A percentile compares a stretch with the other conserved stretches of the same genome.
Conservation (phyloP, 139 green algal species). For the Chlamydomonas applanata region DNA sequence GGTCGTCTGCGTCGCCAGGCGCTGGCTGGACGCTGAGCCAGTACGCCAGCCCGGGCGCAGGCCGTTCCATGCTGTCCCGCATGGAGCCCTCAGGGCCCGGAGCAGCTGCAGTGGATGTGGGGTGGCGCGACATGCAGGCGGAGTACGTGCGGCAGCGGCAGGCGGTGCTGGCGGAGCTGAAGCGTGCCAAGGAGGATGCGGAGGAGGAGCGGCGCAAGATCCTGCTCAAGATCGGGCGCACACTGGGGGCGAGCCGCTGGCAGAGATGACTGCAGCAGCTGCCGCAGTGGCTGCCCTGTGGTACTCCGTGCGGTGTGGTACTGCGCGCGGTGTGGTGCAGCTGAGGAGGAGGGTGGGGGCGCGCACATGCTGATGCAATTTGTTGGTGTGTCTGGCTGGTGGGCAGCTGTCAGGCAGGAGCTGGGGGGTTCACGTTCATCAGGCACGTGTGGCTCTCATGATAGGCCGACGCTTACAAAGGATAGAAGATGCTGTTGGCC, state of each 20-base stretch:
- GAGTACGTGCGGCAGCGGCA: slow-evolving; percentile 35
- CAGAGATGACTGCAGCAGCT: too few relatives aligned
- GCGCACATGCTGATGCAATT: too few relatives aligned
- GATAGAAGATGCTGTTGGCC: too few relatives aligned
- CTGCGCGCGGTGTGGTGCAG: too few relatives aligned
- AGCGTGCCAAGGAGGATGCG: slow-evolving; percentile 33
- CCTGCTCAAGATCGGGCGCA: slow-evolving; percentile 29
- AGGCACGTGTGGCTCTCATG: too few relatives aligned
- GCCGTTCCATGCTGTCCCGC: not conserved
- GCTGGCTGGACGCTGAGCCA: not conserved
- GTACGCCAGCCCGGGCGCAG: not conserved
- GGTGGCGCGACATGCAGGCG: slow-evolving; percentile 11
- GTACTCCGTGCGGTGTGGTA: too few relatives aligned
- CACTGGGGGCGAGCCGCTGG: slow-evolving; percentile 21
- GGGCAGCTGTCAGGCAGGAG: too few relatives aligned
- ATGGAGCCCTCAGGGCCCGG: not conserved
- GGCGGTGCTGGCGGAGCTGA: slow-evolving; percentile 33
- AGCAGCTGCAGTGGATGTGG: not conserved
- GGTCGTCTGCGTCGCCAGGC: not conserved
- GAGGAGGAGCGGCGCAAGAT: slow-evolving; percentile 35
- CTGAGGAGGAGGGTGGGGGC: too few relatives aligned
- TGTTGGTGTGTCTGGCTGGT: too few relatives aligned
- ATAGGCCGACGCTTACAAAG: too few relatives aligned
- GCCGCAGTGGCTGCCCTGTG: too few relatives aligned
- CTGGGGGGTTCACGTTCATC: too few relatives aligned